A percentile compares a stretch with the other conserved stretches of the same genome.
Evolutionary conservation across 352 stramenopile species (phyloP).

Genomic region (Pythium folliculosum): DNA sequence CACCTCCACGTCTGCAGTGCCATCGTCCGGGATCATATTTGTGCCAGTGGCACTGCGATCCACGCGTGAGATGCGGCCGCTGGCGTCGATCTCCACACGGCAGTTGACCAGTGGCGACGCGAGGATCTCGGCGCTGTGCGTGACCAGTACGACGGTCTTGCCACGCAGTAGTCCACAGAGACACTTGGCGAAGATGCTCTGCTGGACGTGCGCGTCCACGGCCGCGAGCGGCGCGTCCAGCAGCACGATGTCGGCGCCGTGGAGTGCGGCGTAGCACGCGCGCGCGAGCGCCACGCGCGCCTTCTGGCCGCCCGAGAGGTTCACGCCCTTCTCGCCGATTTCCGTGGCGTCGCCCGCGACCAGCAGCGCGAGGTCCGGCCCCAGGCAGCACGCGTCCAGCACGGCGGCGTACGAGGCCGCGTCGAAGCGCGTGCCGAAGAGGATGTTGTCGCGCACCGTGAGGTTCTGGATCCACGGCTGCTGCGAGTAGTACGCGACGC

Average conservation of each 20-base stretch:
- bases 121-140: conserved; percentile 57
- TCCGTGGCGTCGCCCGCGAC: conserved; percentile 84
- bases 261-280: conserved; percentile 40
- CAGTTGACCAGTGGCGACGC: conserved; percentile 10
- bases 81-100: conserved; percentile 2
- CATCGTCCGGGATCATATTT: no score
- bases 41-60: not conserved
- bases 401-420: conserved; percentile 38
- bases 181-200: conserved; percentile 68
- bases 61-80: not conserved
- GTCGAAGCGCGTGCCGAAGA: conserved; percentile 74
- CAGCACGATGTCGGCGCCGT: conserved; percentile 54
- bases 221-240: conserved; percentile 90
- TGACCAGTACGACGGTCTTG: conserved; percentile 86
- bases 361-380: conserved; percentile 79
- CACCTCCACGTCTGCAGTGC: not conserved
- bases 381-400: conserved; percentile 67
- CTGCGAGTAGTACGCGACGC: conserved; percentile 63
- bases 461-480: conserved; percentile 91
- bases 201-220: conserved; percentile 91
- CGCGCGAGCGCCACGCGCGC: conserved; percentile 48
- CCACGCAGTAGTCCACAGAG: conserved; percentile 12
- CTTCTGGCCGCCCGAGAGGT: conserved; percentile 91
- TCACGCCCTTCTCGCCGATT: conserved; percentile 93
- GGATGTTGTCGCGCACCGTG: conserved; percentile 90